Base-by-base conservation (phyloP, 495 filamentous ascomycete genomes). In the Parathielavia appendiculata region DNA sequence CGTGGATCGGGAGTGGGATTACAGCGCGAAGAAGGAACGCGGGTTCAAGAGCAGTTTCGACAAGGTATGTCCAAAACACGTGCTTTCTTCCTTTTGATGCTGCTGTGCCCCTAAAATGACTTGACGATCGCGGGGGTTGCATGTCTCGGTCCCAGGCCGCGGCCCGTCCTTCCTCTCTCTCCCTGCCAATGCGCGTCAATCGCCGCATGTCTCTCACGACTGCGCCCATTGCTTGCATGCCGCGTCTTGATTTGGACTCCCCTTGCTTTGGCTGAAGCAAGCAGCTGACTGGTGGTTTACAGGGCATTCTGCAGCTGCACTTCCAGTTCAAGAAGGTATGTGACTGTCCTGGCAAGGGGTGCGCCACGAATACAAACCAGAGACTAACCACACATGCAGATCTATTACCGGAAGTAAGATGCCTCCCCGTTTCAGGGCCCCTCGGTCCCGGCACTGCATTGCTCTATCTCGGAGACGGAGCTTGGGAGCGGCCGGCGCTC, bases 1-100 rank as follows among this genome's bases (percentile, higher is more conserved):
- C 65, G 95, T 99, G 46, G 93, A 99, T 69, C 91, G 93, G 62
- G 95, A 99, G 75, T 99, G 93, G 93, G 93, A 99, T 72, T 97
- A 95, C 69, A 92, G 89, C 73, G 91, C 93, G 0, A 97, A 97
- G 74, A 81, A 88, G 60, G 93, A 99, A 61, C 83, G 95, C 40
- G 93, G 93, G 0, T 99, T 97, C 69, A 91, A 85, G 72, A 96
- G 91, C 69, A 93, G 87, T 62, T 99, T 97, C 71, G 93, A 99
- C 70, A 97, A 97, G 86, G 90, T 92, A 81, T 64, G 83, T 75
- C 35, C 13, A 12, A 20, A n/a, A 11, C 53, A 54, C 30, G 53
- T 62, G 54, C 58, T 47, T 64, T 47, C 36, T 53, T 43, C 17
- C 17, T 59, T n/a, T n/a, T 2, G 22, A 36, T 59, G 26, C 20